A percentile compares a stretch with the other conserved stretches of the same genome.
These are phyloP conservation scores for Rhizopogon roseolus DNA, from an alignment of 768 basidiomycete species.

Conservation along the genomic window DNA sequence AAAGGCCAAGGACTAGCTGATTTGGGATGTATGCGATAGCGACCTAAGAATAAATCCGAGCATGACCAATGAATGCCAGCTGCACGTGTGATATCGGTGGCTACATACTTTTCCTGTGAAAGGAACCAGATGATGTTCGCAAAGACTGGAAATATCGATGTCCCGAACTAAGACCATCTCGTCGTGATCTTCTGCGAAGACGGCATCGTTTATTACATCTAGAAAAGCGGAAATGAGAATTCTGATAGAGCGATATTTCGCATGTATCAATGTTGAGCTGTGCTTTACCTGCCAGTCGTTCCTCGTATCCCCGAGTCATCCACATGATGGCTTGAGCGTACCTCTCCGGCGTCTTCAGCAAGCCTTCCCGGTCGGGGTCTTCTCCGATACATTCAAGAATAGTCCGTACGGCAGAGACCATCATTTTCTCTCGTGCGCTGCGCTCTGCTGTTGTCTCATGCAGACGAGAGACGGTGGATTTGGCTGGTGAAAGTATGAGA, in stretches of 20 bases:
- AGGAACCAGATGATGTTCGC: constrained; percentile 98
- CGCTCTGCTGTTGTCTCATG: constrained; percentile 75
- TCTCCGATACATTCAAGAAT: constrained; percentile 98
- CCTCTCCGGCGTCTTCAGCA: constrained; percentile 87
- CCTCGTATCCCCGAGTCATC: constrained; percentile 99
- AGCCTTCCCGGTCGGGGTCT: constrained; percentile 93
- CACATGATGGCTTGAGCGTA: constrained; percentile 97
- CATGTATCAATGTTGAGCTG: constrained; percentile 8
- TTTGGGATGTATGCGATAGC: constrained; percentile 98
- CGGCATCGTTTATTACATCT: constrained; percentile 99
- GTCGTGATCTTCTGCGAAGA: constrained; percentile 98
- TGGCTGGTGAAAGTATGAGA: constrained; percentile 48
- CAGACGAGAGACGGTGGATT: constrained; percentile 82
- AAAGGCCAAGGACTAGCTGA: constrained; percentile 87
- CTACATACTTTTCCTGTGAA: constrained; percentile 89
- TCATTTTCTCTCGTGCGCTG: constrained; percentile 64
- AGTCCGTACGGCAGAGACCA: constrained; percentile 82
- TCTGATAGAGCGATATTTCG: constrained; percentile 1
- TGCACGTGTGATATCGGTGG: neutral
- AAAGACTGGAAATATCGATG: constrained; percentile 94
- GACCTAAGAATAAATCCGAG: constrained; percentile 48
- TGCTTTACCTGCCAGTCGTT: constrained; percentile 74
- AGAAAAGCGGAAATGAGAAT: constrained; percentile 10
- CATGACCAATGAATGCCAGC: constrained; percentile 16
- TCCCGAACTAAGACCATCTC: constrained; percentile 99